A percentile compares a stretch with the other conserved stretches of the same genome.
phyloP scores from a whole-genome alignment of 768 basidiomycete species.

The Galerina marginata region DNA sequence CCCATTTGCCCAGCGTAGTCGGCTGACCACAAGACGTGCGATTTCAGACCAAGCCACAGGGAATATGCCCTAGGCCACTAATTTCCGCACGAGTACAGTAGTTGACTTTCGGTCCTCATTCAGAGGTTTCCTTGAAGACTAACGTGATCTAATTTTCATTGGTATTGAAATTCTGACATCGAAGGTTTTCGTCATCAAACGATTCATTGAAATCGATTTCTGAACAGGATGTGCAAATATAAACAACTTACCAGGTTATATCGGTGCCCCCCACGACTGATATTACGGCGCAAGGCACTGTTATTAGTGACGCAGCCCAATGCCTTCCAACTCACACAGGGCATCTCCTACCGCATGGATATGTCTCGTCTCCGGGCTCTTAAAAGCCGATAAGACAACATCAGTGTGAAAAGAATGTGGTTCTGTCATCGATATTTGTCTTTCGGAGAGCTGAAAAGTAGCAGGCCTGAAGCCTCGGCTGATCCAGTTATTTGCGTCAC shows the following conservation, averaged over 20 bases:
- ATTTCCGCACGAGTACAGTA: too few relatives aligned
- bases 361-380: conserved; percentile 7
- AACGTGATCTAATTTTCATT: background rate
- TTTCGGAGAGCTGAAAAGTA: too few relatives aligned
- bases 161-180: background rate
- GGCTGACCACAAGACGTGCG: conserved; percentile 14
- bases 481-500: too few relatives aligned
- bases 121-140: background rate
- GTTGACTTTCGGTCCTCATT: too few relatives aligned
- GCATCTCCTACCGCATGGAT: conserved; percentile 16
- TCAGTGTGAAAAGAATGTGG: background rate
- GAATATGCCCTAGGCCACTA: too few relatives aligned
- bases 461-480: too few relatives aligned
- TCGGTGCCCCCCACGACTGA: too few relatives aligned
- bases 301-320: conserved; percentile 7
- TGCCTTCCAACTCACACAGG: conserved; percentile 15
- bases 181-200: too few relatives aligned
- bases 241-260: too few relatives aligned
- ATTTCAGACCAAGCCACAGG: background rate
- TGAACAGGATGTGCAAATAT: too few relatives aligned
- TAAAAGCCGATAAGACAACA: conserved; percentile 16
- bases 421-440: too few relatives aligned
- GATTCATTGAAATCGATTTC: too few relatives aligned
- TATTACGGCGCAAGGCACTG: background rate
- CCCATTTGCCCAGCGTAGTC: conserved; percentile 21